These are phyloP conservation scores for Pseudotsuga menziesii DNA, from an alignment of 75 land plant genomes.

Conservation along the genomic window DNA sequence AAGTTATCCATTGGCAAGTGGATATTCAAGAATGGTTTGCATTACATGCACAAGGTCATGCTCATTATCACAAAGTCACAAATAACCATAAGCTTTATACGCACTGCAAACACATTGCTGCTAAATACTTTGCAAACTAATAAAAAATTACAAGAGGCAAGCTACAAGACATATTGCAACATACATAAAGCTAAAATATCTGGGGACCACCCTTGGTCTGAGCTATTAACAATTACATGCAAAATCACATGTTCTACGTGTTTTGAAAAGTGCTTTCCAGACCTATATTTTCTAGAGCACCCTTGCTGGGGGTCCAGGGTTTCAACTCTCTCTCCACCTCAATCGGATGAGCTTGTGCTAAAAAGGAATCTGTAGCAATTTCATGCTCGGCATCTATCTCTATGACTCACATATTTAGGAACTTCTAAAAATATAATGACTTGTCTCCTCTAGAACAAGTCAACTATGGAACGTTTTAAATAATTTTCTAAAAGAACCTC, in stretches of 20 bases:
- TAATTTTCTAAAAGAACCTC: no score
- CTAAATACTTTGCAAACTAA: not conserved
- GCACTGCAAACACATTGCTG: not conserved
- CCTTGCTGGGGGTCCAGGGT: conserved; percentile 89
- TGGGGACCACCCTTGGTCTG: not conserved
- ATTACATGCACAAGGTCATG: not conserved
- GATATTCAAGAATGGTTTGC: not conserved
- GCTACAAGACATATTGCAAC: not conserved
- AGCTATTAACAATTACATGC: not conserved
- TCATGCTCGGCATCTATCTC: no score
- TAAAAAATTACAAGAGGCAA: not conserved
- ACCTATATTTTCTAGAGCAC: conserved; percentile 56
- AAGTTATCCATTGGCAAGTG: not conserved
- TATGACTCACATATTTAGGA: no score
- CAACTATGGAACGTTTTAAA: no score
- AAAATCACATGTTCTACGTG: conserved; percentile 58
- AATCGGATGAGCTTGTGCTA: conserved; percentile 57
- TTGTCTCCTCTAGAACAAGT: no score
- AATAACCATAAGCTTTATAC: not conserved
- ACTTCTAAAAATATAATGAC: no score
- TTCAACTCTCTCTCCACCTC: conserved; percentile 77
- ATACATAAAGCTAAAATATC: not conserved
- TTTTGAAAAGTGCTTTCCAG: conserved; percentile 68
- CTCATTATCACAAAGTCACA: not conserved
- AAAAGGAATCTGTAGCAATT: conserved; percentile 61